Conservation (phyloP, 768 basidiomycete genomes). For the Trichaptum fuscoviolaceum region DNA sequence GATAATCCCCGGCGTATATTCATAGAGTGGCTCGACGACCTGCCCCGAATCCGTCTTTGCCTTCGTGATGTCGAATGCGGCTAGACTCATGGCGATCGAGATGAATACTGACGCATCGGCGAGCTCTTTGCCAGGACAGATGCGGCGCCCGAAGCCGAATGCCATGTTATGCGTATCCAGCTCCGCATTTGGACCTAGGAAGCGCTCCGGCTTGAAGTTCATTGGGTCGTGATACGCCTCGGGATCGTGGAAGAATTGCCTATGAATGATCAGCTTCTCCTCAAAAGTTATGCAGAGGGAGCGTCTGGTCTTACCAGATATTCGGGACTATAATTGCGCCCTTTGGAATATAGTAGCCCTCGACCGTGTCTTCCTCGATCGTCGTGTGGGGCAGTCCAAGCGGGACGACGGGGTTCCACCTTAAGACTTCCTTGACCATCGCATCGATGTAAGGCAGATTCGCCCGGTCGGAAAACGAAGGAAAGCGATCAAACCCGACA, state of each 20-base stretch:
- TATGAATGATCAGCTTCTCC: slow-evolving; percentile 6
- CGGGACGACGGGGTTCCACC: slow-evolving; percentile 21
- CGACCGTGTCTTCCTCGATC: slow-evolving; percentile 27
- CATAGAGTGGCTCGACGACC: slow-evolving; percentile 20
- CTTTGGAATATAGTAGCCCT: slow-evolving; percentile 29
- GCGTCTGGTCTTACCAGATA: slow-evolving; percentile 22
- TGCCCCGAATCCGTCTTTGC: slow-evolving; percentile 20
- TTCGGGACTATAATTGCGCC: slow-evolving; percentile 29
- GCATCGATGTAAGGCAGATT: slow-evolving; percentile 33
- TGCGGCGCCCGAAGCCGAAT: slow-evolving; percentile 27
- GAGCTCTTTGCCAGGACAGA: slow-evolving; percentile 23
- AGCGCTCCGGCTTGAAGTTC: slow-evolving; percentile 30
- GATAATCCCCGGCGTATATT: slow-evolving; percentile 21
- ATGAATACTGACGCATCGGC: slow-evolving; percentile 27
- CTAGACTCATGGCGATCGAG: slow-evolving; percentile 24
- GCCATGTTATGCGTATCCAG: slow-evolving; percentile 19
- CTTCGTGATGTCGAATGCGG: slow-evolving; percentile 25
- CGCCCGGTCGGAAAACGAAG: slow-evolving; percentile 25
- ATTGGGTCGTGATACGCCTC: slow-evolving; percentile 27
- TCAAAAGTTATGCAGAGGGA: too few species aligned
- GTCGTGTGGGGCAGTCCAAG: slow-evolving; percentile 26
- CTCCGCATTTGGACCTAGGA: slow-evolving; percentile 20
- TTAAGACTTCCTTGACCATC: slow-evolving; percentile 28
- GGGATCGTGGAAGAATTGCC: slow-evolving; percentile 29
- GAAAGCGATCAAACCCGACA: slow-evolving; percentile 29